phyloP scores from a whole-genome alignment of 2,329 filamentous ascomycete genomes.

The Orbilia oligospora region DNA sequence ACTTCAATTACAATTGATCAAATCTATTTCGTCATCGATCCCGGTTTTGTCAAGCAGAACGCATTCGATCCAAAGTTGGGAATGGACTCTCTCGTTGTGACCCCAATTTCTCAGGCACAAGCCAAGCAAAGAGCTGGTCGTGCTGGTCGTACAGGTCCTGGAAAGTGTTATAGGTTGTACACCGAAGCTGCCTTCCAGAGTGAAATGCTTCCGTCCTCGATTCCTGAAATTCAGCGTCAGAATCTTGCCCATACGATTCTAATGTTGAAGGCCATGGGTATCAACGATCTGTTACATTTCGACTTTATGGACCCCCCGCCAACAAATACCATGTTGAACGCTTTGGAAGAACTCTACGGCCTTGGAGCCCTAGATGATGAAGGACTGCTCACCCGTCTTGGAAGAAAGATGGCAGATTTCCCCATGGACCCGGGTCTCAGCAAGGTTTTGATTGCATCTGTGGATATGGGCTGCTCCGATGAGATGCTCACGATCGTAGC shows the following conservation, averaged over 20 bases:
- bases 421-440: conserved; percentile 95
- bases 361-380: conserved; percentile 94
- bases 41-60: conserved; percentile 97
- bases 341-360: conserved; percentile 93
- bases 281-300: conserved; percentile 96
- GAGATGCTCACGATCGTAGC: conserved; percentile 95
- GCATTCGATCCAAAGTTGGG: conserved; percentile 96
- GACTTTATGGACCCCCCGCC: conserved; percentile 99
- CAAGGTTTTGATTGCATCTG: conserved; percentile 89
- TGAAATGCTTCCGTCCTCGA: conserved; percentile 95
- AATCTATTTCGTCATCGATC: conserved; percentile 97
- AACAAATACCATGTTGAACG: conserved; percentile 97
- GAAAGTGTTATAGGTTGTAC: conserved; percentile 95
- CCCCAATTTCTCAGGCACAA: conserved; percentile 95
- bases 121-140: conserved; percentile 94
- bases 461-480: conserved; percentile 90
- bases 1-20: conserved; percentile 98
- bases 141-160: conserved; percentile 92
- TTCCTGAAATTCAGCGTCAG: conserved; percentile 95
- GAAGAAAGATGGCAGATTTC: conserved; percentile 98
- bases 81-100: conserved; percentile 96
- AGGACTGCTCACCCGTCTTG: conserved; percentile 89
- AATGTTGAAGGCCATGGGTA: conserved; percentile 99
- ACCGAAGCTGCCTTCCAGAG: conserved; percentile 96
- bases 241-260: conserved; percentile 94